These are phyloP conservation scores for Blastobotrys persicus DNA, from an alignment of 1,139 yeast species.

Conservation along the genomic window DNA sequence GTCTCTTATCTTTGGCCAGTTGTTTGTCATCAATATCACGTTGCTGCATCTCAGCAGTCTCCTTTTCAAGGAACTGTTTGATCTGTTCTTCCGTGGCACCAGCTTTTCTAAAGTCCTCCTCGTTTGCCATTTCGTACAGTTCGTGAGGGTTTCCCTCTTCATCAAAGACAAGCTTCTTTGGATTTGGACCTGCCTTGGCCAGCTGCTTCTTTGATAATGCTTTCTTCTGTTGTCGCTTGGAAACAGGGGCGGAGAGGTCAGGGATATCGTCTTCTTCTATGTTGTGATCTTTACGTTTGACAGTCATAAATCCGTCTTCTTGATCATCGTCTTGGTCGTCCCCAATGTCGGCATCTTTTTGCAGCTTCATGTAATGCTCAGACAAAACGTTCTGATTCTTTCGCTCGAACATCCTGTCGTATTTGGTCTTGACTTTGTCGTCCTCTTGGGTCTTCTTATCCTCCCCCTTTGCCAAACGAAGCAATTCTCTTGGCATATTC, in stretches of 20 bases:
- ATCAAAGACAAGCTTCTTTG: slow-evolving; percentile 81
- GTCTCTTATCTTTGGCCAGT: slow-evolving; percentile 76
- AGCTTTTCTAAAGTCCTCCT: slow-evolving; percentile 73
- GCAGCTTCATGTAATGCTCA: slow-evolving; percentile 75
- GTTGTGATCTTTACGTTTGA: slow-evolving; percentile 74
- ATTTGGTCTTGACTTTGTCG: slow-evolving; percentile 69
- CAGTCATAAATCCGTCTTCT: slow-evolving; percentile 66
- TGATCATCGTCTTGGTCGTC: slow-evolving; percentile 52
- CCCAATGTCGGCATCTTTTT: slow-evolving; percentile 25
- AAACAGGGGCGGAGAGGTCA: slow-evolving; percentile 56
- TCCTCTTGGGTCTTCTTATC: slow-evolving; percentile 41
- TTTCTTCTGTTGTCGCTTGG: slow-evolving; percentile 83
- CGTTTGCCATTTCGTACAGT: slow-evolving; percentile 85
- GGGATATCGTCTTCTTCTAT: slow-evolving; percentile 66
- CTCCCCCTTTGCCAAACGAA: slow-evolving; percentile 55
- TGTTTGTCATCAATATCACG: slow-evolving; percentile 78
- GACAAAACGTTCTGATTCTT: slow-evolving; percentile 89
- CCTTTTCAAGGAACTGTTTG: slow-evolving; percentile 61
- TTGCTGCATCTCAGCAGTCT: slow-evolving; percentile 61
- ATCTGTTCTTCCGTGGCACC: slow-evolving; percentile 77
- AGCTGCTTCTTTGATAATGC: slow-evolving; percentile 82
- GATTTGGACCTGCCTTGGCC: slow-evolving; percentile 40
- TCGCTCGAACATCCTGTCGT: slow-evolving; percentile 95
- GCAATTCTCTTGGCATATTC: slow-evolving; percentile 72
- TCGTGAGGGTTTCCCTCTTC: slow-evolving; percentile 93